These are phyloP conservation scores for Sporothrix humicola DNA, from an alignment of 2,329 filamentous ascomycete species.

Conservation along the genomic window DNA sequence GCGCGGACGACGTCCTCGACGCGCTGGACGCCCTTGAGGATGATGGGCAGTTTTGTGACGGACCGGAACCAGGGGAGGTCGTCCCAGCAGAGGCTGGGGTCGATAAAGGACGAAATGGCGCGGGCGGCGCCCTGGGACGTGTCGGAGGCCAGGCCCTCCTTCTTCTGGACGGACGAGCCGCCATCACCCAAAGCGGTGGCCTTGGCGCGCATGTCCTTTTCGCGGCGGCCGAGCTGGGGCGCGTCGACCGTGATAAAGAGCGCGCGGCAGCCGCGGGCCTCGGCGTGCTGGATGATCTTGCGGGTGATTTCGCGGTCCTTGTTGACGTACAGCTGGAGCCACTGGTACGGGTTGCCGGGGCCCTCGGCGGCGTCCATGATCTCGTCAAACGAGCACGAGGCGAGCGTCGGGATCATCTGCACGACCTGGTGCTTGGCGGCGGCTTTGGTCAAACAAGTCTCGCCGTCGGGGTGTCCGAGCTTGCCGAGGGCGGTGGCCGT, in stretches of 20 bases:
- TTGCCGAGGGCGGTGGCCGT: slow-evolving; percentile 96
- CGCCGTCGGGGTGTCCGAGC: slow-evolving; percentile 90
- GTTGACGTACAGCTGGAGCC: slow-evolving; percentile 98
- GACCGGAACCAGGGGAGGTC: slow-evolving; percentile 92
- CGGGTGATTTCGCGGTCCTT: slow-evolving; percentile 90
- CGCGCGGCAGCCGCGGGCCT: slow-evolving; percentile 87
- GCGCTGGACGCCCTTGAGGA: slow-evolving; percentile 94
- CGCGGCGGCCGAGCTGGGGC: slow-evolving; percentile 88
- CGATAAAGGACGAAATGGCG: slow-evolving; percentile 96
- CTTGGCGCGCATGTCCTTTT: slow-evolving; percentile 98
- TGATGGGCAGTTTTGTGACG: slow-evolving; percentile 92
- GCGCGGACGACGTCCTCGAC: slow-evolving; percentile 93
- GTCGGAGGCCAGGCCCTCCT: slow-evolving; percentile 76
- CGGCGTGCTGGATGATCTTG: slow-evolving; percentile 88
- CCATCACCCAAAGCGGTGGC: slow-evolving; percentile 68
- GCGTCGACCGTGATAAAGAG: slow-evolving; percentile 99
- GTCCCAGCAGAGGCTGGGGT: slow-evolving; percentile 89
- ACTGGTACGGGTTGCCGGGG: slow-evolving; percentile 80
- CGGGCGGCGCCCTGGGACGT: slow-evolving; percentile 89
- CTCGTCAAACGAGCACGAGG: slow-evolving; percentile 96
- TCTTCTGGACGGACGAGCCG: slow-evolving; percentile 82
- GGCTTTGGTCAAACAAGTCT: slow-evolving; percentile 86
- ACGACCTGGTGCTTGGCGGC: slow-evolving; percentile 86
- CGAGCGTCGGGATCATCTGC: slow-evolving; percentile 98
- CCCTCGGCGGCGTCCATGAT: slow-evolving; percentile 79